Evolutionary conservation across 768 basidiomycete species (phyloP).

Genomic region (Xerocomus spinulosus): DNA sequence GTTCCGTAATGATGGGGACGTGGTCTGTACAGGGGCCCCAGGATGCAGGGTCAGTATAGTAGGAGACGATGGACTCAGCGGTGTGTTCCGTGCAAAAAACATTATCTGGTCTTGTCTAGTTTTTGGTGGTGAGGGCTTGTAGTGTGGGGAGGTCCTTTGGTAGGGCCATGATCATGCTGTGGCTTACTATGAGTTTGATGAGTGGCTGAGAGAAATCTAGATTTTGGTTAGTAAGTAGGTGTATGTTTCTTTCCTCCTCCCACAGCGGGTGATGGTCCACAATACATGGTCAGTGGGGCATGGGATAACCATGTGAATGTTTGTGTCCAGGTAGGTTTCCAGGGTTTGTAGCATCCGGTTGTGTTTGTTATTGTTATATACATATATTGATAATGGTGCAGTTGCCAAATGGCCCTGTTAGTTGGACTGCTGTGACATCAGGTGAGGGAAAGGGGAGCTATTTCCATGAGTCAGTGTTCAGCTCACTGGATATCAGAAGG

Average conservation of each 20-base stretch:
- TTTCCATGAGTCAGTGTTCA: no score
- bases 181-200: constrained; percentile 15
- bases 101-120: constrained; percentile 35
- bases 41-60: constrained; percentile 13
- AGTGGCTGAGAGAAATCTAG: constrained; percentile 7
- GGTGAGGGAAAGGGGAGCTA: no score
- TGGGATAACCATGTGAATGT: no score
- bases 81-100: constrained; percentile 20
- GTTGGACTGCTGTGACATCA: no score
- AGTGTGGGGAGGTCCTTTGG: constrained; percentile 28
- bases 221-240: constrained; percentile 19
- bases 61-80: constrained; percentile 3
- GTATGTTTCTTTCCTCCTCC: constrained; percentile 19
- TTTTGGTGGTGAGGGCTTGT: constrained; percentile 12
- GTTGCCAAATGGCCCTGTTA: no score
- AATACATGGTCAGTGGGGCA: no score
- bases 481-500: no score
- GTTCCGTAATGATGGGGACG: constrained; percentile 23
- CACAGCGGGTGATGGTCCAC: constrained; percentile 33
- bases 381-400: no score
- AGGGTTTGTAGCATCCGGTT: no score
- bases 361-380: no score
- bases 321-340: no score
- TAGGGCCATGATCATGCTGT: constrained; percentile 28
- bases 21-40: constrained; percentile 30